These are phyloP conservation scores for Ceratocystis destructans DNA, from an alignment of 2,329 filamentous ascomycete species.

Conservation along the genomic window DNA sequence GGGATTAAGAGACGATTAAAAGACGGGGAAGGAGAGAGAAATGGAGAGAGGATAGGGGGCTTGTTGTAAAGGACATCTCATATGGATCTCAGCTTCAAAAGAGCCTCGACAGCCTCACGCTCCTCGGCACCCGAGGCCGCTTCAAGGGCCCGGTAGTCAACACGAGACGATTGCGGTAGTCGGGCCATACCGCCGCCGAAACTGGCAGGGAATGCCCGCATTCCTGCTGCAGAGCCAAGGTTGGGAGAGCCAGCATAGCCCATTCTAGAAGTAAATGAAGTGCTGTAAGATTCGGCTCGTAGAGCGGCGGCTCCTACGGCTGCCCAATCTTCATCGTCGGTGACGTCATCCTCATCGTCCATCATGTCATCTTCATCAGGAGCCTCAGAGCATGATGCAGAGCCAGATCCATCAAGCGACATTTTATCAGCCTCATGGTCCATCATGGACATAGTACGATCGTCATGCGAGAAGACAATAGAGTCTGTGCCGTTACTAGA, in stretches of 20 bases:
- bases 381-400: constrained; percentile 64
- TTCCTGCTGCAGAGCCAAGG: constrained; percentile 33
- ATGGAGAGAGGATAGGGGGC: not conserved
- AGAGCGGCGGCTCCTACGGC: constrained; percentile 76
- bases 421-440: constrained; percentile 89
- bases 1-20: constrained; percentile 9
- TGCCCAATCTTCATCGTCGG: constrained; percentile 94
- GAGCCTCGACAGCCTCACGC: constrained; percentile 67
- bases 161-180: constrained; percentile 34
- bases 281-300: constrained; percentile 51
- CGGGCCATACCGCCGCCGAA: constrained; percentile 37
- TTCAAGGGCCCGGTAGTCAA: constrained; percentile 25
- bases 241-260: constrained; percentile 34
- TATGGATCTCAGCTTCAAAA: constrained; percentile 68
- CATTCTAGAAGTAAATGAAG: constrained; percentile 30
- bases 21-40: not conserved
- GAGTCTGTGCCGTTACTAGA: constrained; percentile 54
- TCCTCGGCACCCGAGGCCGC: constrained; percentile 54
- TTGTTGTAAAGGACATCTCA: constrained; percentile 31
- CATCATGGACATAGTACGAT: constrained; percentile 51
- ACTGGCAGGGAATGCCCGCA: constrained; percentile 37
- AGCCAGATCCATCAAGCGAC: constrained; percentile 61
- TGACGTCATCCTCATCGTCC: constrained; percentile 71
- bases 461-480: constrained; percentile 61
- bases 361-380: constrained; percentile 52